Evolutionary conservation across 176 grass and related monocot genomes (phyloP), one percentile per base, ranked within the genome.

Genomic region (sorghum (Sorghum bicolor)): DNA sequence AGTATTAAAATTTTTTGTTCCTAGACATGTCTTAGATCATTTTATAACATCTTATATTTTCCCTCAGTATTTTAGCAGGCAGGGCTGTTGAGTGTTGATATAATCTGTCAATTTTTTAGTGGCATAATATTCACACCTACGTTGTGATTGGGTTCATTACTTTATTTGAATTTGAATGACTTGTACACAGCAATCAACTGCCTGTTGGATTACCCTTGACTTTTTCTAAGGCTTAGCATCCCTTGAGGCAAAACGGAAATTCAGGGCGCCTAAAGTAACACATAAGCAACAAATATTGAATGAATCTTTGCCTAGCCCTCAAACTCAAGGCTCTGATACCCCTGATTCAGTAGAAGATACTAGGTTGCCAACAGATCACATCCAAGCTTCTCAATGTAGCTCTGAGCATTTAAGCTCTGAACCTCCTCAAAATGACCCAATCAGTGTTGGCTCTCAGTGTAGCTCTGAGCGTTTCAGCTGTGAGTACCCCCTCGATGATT

Each of bases 171-270:
- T 79, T 79, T 74, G 60, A 39, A 60, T 86, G 66, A 57, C 77
- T 32, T 40, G 36, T 31, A 45, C n/a, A 86, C n/a, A 67, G 24
- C 48, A 13, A 20, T 74, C 24, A 32, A 22, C 20, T 66, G 17
- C 17, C n/a, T 74, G 62, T 76, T 61, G 41, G 45, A 73, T 53
- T 84, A 77, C 88, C 84, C 95, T 91, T 98, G 86, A 95, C 85
- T 75, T 55, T 52, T 73, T 43, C 33, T 58, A 91, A 98, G 95
- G 95, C 89, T 74, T 98, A 80, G 87, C 95, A 69, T 98, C 92
- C 26, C 86, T 95, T 63, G 90, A 95, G 90, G 95, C 95, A 77
- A 94, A 91, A 82, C 89, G 95, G 68, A 95, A 95, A 69, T 98
- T 98, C 87, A 95, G 81, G 63, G 95, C 91, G 77, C 95, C 95